Base-by-base conservation (phyloP, 2,329 filamentous ascomycete genomes). In the Pseudocercospora vitis region DNA sequence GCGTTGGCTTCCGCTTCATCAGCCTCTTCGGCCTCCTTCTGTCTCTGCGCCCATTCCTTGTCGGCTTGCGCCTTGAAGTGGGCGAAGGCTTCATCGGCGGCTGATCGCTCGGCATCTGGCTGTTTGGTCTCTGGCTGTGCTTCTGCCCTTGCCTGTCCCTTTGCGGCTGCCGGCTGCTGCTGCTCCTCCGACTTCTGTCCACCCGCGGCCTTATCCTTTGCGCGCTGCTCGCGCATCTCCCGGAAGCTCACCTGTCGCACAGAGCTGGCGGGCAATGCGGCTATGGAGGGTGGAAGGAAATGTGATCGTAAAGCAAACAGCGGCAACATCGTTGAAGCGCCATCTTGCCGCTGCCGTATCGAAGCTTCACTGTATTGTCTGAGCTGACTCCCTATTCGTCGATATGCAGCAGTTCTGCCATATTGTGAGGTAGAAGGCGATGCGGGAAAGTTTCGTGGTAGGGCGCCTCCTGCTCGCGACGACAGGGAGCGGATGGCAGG, bases 381-480 rank as follows among this genome's bases (percentile, higher is more conserved):
- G 9, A 59, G 37, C 44, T 58, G 48, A 24, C 53, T 42, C 49
- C 62, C 71, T 76, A 77, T 71, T 70, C 76, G 72, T 62, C 77
- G 71, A 66, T 78, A 76, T 50, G 76, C 71, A 47, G 75, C 72
- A 28, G 76, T 74, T 62, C 76, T 70, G 63, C 74, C 74, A 63
- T 74, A 73, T 55, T 71, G 70, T 60, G 66, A 67, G 52, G 70
- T 63, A 44, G 71, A 60, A 40, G 69, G 61, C 53, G 69, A 60
- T 53, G 73, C 64, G 63, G 70, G 65, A 59, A 71, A 67, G 45
- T 69, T 67, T 53, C 70, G 69, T 59, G 64, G 60, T 62, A 70
- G 68, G 56, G 58, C 62, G 61, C 64, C 63, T 70, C 71, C 69
- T 65, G 72, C 72, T 67, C 72, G 69, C 60, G 68, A 66, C 50